These are phyloP conservation scores for Venturia asperata DNA, from an alignment of 2,329 filamentous ascomycete species.

Conservation along the genomic window DNA sequence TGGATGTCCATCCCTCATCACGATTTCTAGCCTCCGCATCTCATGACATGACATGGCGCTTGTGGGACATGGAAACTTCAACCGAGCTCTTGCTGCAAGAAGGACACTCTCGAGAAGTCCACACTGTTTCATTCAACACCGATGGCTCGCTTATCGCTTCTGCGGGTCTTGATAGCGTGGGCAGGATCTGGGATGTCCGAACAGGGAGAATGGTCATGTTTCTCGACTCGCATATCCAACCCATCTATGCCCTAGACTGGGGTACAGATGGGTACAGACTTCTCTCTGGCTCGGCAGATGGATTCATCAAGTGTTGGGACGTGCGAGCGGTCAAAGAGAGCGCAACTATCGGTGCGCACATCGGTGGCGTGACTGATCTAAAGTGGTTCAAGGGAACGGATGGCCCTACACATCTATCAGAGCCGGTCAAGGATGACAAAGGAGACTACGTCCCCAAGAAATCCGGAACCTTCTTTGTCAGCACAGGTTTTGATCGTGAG, in stretches of 20 bases:
- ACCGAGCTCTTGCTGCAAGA: conserved; percentile 84
- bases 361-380: conserved; percentile 83
- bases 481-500: conserved; percentile 85
- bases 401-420: conserved; percentile 56
- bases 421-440: conserved; percentile 57
- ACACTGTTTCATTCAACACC: conserved; percentile 78
- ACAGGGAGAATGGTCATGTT: conserved; percentile 94
- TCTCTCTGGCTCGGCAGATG: conserved; percentile 85
- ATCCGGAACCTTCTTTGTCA: conserved; percentile 85
- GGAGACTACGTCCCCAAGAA: conserved; percentile 65
- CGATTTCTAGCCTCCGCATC: conserved; percentile 86
- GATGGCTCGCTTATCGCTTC: conserved; percentile 88
- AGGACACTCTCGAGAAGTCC: conserved; percentile 90
- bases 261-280: conserved; percentile 84
- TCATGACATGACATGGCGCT: conserved; percentile 91
- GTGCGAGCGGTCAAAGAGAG: conserved; percentile 77
- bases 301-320: conserved; percentile 98
- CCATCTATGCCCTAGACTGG: conserved; percentile 93
- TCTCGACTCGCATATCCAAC: conserved; percentile 84
- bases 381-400: conserved; percentile 89
- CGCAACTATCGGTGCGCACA: conserved; percentile 84
- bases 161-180: conserved; percentile 90
- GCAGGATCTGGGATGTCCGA: conserved; percentile 88
- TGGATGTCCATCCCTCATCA: conserved; percentile 91
- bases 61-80: conserved; percentile 87